Evolutionary conservation across 768 basidiomycete genomes (phyloP), one percentile per base, ranked within the genome.

Genomic region (Russula virescens): DNA sequence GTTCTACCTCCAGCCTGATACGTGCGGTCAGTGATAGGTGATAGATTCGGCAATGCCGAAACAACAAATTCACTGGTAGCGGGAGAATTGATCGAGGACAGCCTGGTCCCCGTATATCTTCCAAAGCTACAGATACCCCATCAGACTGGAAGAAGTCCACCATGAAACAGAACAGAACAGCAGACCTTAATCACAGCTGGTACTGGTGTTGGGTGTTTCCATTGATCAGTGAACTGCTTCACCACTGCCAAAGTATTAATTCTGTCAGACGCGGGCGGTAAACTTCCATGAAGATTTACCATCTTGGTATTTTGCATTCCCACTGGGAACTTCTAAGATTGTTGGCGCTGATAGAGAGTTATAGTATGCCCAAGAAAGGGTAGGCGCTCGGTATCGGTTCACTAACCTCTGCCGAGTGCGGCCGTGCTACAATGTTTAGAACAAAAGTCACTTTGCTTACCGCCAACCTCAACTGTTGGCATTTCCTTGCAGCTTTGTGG

Each of bases 391-490:
- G 8, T 61, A 18, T 48, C 38, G 26, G 8, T 3, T 18, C 3
- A 58, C 71, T 67, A 45, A 60, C 58, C 31, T 28, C 38, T 52
- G 19, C 42, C 48, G 16, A 68, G 50, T 1, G 63, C 65, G 28
- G 55, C 40, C 8, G 56, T 43, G 18, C 61, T 59, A 45, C 71
- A 71, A 11, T 18, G 57, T 35, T 48, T 64, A 9, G 71, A 71
- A 43, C 71, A 71, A 38, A 71, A 71, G 42, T 71, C 70, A 43
- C 67, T 68, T 45, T 52, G 42, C 21, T 62, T 62, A n/a, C 63
- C 64, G 19, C 68, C 64, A 14, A 71, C 35, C 7, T 54, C 34
- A 35, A 58, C 55, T 19, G 68, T 68, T 7, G 71, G 70, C 52
- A 49, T 58, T 49, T 60, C 31, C 26, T 23, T 46, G 21, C 70